Base-by-base conservation (phyloP, 371 early-diverging fungal species). In the Zychaea mexicana region DNA sequence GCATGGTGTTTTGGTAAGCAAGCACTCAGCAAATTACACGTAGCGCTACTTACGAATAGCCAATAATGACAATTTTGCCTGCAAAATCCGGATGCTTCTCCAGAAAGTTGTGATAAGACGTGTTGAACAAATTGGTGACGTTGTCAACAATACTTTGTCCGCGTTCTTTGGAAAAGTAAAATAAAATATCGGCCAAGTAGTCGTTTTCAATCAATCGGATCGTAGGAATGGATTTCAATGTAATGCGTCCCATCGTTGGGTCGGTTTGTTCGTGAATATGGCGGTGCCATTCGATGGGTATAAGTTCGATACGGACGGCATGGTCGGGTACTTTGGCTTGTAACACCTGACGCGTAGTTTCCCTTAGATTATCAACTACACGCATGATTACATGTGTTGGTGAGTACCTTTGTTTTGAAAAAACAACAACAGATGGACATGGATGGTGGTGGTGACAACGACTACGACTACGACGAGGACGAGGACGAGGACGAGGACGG, bases 161-260 rank as follows among this genome's bases (percentile, higher is more conserved):
- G 38, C 87, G 67, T n/a, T 76, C 78, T 52, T 80, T 79, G 31
- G 83, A 78, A 56, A 83, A 76, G 30, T 83, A 90, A 67, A 76
- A 89, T 13, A 90, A 65, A 4, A 87, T 85, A 61, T 90, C 91
- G 4, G 88, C 85, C 13, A 90, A 69, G 52, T 86, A 86, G 46
- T 90, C 88, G 55, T 90, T 90, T 71, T 85, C 84, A 62, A 88
- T 82, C 19, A 82, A 69, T 15, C 91, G 80, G 12, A 88, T 79
- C 4, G 88, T 78, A 7, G 88, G 83, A 53, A 86, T 85, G 3
- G 89, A 87, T 46, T 88, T 87, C 13, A 90, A 64, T 2, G 91
- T 88, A 63, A 90, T 87, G 28, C 79, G 70, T 52, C 68, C 68
- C 62, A 83, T 66, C 9, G 64, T 69, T 17, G 77, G 72, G 27